A percentile compares a stretch with the other conserved stretches of the same genome.
phyloP scores from a whole-genome alignment of 2,329 filamentous ascomycete genomes.

The Diaporthe eres region DNA sequence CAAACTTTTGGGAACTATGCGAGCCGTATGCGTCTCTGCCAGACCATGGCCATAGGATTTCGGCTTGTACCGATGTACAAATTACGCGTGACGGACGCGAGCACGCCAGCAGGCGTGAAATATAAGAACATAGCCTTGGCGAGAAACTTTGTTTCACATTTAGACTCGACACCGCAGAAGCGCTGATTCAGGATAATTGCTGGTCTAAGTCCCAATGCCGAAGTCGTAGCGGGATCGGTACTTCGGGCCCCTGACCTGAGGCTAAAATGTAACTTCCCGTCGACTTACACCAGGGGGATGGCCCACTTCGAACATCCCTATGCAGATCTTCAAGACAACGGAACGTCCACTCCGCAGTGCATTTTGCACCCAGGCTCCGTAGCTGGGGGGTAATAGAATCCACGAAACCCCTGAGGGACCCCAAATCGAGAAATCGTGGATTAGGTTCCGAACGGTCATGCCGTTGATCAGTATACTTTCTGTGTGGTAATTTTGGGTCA shows the following conservation, averaged over 20 bases:
- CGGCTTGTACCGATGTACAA: neutral
- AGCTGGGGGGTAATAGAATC: neutral
- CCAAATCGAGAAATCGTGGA: neutral
- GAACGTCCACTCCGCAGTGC: slow-evolving; percentile 24
- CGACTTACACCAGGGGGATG: slow-evolving; percentile 29
- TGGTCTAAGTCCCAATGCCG: slow-evolving; percentile 5
- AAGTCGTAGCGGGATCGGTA: slow-evolving; percentile 28
- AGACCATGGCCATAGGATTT: neutral
- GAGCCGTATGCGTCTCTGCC: neutral
- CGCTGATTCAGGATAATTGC: slow-evolving; percentile 2
- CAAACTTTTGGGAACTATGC: neutral
- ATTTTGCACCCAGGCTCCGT: neutral
- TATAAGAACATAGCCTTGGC: slow-evolving; percentile 5
- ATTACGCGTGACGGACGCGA: neutral
- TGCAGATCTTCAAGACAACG: slow-evolving; percentile 29
- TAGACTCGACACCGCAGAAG: slow-evolving; percentile 3
- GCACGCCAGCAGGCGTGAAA: slow-evolving; percentile 7
- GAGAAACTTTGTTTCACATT: slow-evolving; percentile 20
- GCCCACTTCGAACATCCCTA: slow-evolving; percentile 25
- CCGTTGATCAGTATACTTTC: slow-evolving; percentile 13
- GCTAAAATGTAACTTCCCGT: slow-evolving; percentile 51
- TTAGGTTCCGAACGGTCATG: neutral
- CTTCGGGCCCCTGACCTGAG: slow-evolving; percentile 28
- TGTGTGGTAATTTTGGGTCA: slow-evolving; percentile 15
- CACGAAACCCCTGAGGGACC: neutral